Evolutionary conservation across 2,329 filamentous ascomycete species (phyloP), one percentile per base, ranked within the genome.

Genomic region (Paecilomyces variotii): DNA sequence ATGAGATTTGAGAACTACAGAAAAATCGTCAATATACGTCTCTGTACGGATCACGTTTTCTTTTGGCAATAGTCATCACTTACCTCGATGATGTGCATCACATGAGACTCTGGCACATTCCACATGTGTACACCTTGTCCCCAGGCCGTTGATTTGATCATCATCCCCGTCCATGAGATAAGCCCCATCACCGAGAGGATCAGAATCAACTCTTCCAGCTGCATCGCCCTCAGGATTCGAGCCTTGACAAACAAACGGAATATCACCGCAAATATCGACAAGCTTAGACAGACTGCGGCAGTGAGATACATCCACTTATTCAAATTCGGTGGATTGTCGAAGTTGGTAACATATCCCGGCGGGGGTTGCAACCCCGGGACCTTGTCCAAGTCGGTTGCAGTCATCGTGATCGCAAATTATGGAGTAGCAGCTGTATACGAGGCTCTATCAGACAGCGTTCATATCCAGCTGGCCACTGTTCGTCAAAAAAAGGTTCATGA

Each of bases 41-140:
- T 1, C 35, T 19, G 14, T 45, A 45, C 12, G 32, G 9, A 45
- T 45, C 30, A 7, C 35, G 19, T 19, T 12, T 5, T 39, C 14
- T n/a, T 39, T 39, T n/a, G 35, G 14, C 14, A 45, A 19, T 19
- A 32, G 11, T 32, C 19, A 10, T 32, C 30, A 45, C 35, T 14
- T 6, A 57, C 56, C 32, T 57, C n/a, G 6, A 57, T 25, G 45
- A 57, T 24, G 34, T 54, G 34, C 19, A 35, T 27, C 11, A 49
- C 14, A 30, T 54, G 56, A 28, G 56, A 32, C 49, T 50, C 32
- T 25, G 56, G 53, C 26, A 57, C 56, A 49, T 57, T 57, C 56
- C 56, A 57, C 39, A 49, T 34, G 32, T 57, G 56, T 27, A 26
- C 28, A 10, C 56, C 56, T 34, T 57, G 56, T 49, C 56, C 56